Conservation (phyloP, 2,329 filamentous ascomycete genomes). For the Colletotrichum theobromicola region DNA sequence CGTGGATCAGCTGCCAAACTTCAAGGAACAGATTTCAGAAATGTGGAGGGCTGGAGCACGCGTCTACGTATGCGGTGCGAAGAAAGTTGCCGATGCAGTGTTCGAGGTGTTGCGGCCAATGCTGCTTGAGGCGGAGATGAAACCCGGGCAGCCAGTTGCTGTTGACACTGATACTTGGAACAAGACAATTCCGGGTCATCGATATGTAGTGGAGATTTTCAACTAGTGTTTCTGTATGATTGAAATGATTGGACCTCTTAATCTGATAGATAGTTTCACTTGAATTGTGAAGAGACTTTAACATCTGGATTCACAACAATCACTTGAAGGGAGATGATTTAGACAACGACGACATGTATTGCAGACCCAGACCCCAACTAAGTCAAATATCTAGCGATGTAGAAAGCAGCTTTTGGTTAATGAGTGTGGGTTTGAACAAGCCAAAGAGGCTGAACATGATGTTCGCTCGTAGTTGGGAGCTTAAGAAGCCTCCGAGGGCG, state of each 20-base stretch:
- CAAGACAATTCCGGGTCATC: neutral
- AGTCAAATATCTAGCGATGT: neutral
- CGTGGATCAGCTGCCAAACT: neutral
- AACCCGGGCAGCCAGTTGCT: neutral
- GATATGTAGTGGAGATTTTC: neutral
- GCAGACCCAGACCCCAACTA: neutral
- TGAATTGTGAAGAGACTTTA: too few species aligned
- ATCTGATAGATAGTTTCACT: too few species aligned
- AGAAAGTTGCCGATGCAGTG: slow-evolving; percentile 39
- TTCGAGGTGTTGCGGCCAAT: neutral
- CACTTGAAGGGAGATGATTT: neutral
- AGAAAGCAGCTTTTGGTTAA: neutral
- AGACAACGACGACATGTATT: neutral
- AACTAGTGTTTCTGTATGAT: neutral
- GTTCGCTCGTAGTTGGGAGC: neutral
- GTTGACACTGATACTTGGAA: neutral
- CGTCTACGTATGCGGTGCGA: slow-evolving; percentile 70
- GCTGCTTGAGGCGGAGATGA: neutral
- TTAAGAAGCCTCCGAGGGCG: neutral
- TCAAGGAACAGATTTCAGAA: neutral
- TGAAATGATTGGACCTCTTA: too few species aligned
- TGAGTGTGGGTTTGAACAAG: neutral
- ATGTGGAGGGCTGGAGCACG: slow-evolving; percentile 51
- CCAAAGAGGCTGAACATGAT: neutral
- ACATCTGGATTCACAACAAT: neutral